Conservation (phyloP, 441 rosid species). For the Dalechampia spathulata region DNA sequence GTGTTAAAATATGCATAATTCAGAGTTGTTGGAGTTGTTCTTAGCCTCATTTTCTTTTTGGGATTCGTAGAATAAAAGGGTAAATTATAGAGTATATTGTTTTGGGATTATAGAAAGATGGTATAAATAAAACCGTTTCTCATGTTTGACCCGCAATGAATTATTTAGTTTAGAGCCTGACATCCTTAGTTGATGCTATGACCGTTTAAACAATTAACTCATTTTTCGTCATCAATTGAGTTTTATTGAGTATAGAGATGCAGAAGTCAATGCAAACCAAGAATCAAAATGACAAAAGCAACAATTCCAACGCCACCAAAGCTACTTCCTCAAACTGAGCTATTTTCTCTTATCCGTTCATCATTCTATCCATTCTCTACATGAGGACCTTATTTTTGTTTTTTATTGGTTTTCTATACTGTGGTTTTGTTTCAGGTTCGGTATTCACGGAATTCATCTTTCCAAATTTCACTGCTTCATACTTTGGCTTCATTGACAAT, state of each 20-base stretch:
- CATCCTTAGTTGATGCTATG: slow-evolving; percentile 21
- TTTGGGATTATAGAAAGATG: too few species aligned
- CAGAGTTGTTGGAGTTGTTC: not conserved
- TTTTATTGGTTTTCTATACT: slow-evolving; percentile 26
- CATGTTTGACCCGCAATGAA: slow-evolving; percentile 17
- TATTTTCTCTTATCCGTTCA: slow-evolving; percentile 14
- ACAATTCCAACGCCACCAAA: slow-evolving; percentile 20
- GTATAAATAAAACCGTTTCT: not conserved
- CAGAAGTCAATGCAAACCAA: slow-evolving; percentile 32
- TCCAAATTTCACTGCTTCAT: slow-evolving; percentile 72
- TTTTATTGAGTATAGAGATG: slow-evolving; percentile 8
- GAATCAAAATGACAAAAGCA: too few species aligned
- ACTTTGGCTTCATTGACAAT: slow-evolving; percentile 40
- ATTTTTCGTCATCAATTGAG: slow-evolving; percentile 17
- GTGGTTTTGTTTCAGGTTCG: slow-evolving; percentile 27
- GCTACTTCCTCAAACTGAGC: slow-evolving; percentile 8
- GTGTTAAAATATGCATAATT: not conserved
- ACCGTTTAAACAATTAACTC: slow-evolving; percentile 14
- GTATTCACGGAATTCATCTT: slow-evolving; percentile 36
- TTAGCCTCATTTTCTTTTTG: too few species aligned
- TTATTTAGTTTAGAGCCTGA: not conserved
- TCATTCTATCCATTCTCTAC: not conserved
- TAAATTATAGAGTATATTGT: too few species aligned
- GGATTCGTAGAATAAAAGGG: too few species aligned
- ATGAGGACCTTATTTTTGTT: slow-evolving; percentile 15